Percentiles rank a stretch among this genome's conserved stretches.
These are phyloP conservation scores for Lactarius vividus DNA, from an alignment of 768 basidiomycete species.

Conservation along the genomic window DNA sequence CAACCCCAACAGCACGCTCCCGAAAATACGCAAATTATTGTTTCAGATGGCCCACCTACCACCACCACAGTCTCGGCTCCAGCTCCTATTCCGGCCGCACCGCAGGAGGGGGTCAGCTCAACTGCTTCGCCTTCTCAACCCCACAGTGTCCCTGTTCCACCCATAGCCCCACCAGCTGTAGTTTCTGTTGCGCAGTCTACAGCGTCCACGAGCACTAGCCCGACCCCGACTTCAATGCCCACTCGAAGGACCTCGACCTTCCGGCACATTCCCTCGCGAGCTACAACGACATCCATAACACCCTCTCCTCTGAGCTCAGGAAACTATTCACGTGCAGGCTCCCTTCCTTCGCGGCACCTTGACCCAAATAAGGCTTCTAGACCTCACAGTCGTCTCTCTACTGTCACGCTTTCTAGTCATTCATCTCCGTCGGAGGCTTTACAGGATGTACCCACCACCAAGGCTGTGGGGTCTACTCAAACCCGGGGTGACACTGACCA, in stretches of 20 bases:
- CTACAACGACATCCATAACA: slow-evolving; percentile 30
- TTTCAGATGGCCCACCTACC: background rate
- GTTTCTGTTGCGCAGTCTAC: background rate
- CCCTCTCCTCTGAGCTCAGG: slow-evolving; percentile 39
- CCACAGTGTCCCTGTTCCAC: background rate
- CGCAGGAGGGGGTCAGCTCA: background rate
- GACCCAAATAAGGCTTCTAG: slow-evolving; percentile 18
- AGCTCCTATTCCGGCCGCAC: background rate
- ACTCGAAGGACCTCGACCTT: slow-evolving; percentile 49
- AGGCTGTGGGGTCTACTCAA: background rate
- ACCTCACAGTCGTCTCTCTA: slow-evolving; percentile 26
- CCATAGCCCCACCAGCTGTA: background rate
- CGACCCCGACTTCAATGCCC: slow-evolving; percentile 10
- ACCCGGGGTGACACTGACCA: slow-evolving; percentile 1
- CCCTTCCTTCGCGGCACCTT: slow-evolving; percentile 27
- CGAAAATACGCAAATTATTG: background rate
- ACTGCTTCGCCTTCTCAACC: background rate
- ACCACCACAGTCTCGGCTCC: background rate
- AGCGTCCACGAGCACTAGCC: slow-evolving; percentile 10
- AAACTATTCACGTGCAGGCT: slow-evolving; percentile 26
- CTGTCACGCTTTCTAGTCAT: slow-evolving; percentile 22
- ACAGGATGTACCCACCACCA: slow-evolving; percentile 8
- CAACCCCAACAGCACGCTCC: slow-evolving; percentile 2
- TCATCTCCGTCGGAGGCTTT: slow-evolving; percentile 12
- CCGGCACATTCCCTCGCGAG: slow-evolving; percentile 46